These are phyloP conservation scores for Leersia perrieri DNA, from an alignment of 176 grass and related monocot species.

Conservation along the genomic window DNA sequence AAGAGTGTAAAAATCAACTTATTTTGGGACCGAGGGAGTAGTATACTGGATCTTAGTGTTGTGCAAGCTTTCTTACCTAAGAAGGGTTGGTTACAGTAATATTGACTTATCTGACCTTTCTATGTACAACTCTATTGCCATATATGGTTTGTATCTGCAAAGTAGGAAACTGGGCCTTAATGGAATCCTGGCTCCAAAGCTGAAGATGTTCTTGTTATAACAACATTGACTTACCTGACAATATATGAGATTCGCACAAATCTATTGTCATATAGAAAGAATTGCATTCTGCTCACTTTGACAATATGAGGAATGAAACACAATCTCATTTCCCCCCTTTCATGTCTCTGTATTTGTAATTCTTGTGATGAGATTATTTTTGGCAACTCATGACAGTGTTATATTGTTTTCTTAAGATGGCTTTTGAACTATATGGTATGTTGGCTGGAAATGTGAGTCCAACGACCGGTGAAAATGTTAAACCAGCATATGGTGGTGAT, in stretches of 20 bases:
- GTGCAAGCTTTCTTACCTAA: background rate
- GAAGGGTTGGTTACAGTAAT: background rate
- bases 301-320: background rate
- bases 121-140: conserved; percentile 10
- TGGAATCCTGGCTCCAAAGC: background rate
- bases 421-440: conserved; percentile 96
- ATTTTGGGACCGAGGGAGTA: too few species aligned
- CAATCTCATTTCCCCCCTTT: background rate
- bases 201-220: background rate
- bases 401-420: conserved; percentile 63
- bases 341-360: conserved; percentile 1
- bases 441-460: conserved; percentile 90
- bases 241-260: conserved; percentile 2
- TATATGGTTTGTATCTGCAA: background rate
- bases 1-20: too few species aligned
- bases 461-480: conserved; percentile 90
- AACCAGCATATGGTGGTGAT: conserved; percentile 86
- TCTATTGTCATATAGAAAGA: conserved; percentile 6
- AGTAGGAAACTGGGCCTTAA: conserved; percentile 1
- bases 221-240: background rate
- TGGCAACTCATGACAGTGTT: background rate
- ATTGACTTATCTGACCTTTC: background rate
- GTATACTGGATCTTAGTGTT: conserved; percentile 2
- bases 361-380: background rate
- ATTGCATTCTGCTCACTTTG: conserved; percentile 4